phyloP scores from a whole-genome alignment of 768 basidiomycete species.

The Russula griseocarnosa region DNA sequence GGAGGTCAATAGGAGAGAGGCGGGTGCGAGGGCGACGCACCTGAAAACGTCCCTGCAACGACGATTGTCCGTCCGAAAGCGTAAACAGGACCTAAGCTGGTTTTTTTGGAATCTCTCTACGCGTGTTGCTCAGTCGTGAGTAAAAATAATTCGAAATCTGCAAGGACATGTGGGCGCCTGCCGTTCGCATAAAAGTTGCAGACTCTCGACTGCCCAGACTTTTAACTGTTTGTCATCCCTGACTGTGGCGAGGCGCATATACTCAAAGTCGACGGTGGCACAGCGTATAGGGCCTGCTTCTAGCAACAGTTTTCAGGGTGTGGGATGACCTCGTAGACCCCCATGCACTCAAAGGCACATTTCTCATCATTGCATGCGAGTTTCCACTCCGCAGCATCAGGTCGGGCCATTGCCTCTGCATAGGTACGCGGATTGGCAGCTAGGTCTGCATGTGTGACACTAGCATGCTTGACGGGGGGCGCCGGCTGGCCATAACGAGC shows the following conservation, averaged over 20 bases:
- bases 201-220: constrained; percentile 60
- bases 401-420: no score
- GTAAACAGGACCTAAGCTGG: constrained; percentile 69
- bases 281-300: constrained; percentile 61
- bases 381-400: no score
- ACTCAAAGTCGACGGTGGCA: constrained; percentile 46
- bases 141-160: not conserved
- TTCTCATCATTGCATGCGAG: no score
- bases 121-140: constrained; percentile 6
- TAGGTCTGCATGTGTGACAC: no score
- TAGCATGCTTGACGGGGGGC: no score
- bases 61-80: constrained; percentile 61
- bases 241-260: constrained; percentile 52
- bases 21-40: constrained; percentile 37
- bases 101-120: constrained; percentile 79
- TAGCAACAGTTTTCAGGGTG: no score
- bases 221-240: constrained; percentile 81
- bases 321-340: no score
- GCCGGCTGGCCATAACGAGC: no score
- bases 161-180: constrained; percentile 35
- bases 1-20: not conserved
- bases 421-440: no score
- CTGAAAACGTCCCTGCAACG: constrained; percentile 83
- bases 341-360: no score
- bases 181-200: constrained; percentile 61